Conservation (phyloP, 192 early-diverging fungal genomes). For the Helicostylum pulchrum region DNA sequence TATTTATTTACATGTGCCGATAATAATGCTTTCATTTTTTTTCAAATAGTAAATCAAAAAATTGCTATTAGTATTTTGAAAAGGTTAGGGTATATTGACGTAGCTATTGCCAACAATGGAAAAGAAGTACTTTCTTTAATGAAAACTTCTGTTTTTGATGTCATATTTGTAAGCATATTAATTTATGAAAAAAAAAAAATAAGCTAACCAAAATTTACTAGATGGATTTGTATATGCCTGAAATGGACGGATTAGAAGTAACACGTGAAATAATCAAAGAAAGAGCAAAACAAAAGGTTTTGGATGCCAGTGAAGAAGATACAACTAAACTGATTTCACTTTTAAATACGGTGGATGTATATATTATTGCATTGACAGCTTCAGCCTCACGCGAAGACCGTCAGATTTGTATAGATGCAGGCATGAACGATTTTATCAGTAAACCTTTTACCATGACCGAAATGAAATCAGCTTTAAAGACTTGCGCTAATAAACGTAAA, state of each 20-base stretch:
- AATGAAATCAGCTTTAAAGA: slow-evolving; percentile 40
- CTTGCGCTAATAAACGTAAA: slow-evolving; percentile 18
- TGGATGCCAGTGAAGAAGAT: background rate
- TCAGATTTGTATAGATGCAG: slow-evolving; percentile 51
- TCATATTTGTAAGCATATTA: slow-evolving; percentile 40
- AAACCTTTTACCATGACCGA: slow-evolving; percentile 50
- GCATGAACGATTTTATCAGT: slow-evolving; percentile 53
- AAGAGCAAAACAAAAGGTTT: background rate
- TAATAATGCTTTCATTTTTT: too few relatives aligned
- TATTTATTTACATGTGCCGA: background rate
- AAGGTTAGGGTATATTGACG: slow-evolving; percentile 42
- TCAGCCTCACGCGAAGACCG: slow-evolving; percentile 47
- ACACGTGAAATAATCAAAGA: slow-evolving; percentile 30
- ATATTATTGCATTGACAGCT: slow-evolving; percentile 54
- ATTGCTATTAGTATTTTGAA: slow-evolving; percentile 49
- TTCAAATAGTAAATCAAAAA: slow-evolving; percentile 48
- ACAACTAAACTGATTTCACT: background rate
- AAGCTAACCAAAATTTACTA: background rate
- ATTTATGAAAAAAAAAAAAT: background rate
- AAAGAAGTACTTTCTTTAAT: slow-evolving; percentile 43
- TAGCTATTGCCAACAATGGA: slow-evolving; percentile 47
- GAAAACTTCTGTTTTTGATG: slow-evolving; percentile 37
- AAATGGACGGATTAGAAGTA: slow-evolving; percentile 40
- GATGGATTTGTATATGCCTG: slow-evolving; percentile 44
- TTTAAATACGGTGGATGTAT: slow-evolving; percentile 35